Evolutionary conservation across 768 basidiomycete species (phyloP).

Genomic region (Mycena leptocephala): DNA sequence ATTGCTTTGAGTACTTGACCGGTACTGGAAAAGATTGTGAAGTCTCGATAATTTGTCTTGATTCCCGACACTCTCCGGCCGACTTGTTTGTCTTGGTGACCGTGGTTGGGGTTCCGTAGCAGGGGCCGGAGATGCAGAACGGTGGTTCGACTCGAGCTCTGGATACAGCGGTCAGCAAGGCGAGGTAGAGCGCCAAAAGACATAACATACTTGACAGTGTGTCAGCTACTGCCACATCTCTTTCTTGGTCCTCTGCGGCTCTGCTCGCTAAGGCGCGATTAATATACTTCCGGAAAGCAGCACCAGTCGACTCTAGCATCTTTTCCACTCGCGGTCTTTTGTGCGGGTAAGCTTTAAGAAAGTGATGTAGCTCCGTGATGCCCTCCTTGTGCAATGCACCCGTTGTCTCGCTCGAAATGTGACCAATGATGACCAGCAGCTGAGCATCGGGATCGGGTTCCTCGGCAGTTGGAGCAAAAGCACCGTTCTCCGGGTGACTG

Average conservation of each 20-base stretch:
- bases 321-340: slow-evolving; percentile 89
- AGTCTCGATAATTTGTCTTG: slow-evolving; percentile 83
- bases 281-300: slow-evolving; percentile 94
- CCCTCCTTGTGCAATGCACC: slow-evolving; percentile 94
- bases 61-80: slow-evolving; percentile 53
- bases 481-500: slow-evolving; percentile 71
- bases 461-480: slow-evolving; percentile 70
- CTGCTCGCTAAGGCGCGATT: slow-evolving; percentile 89
- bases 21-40: slow-evolving; percentile 89
- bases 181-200: not conserved
- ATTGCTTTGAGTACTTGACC: slow-evolving; percentile 73
- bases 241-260: slow-evolving; percentile 89
- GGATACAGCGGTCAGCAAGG: slow-evolving; percentile 25
- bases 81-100: slow-evolving; percentile 49
- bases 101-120: slow-evolving; percentile 49
- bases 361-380: slow-evolving; percentile 95
- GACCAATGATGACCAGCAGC: slow-evolving; percentile 85
- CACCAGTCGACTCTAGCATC: slow-evolving; percentile 89
- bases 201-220: slow-evolving; percentile 81
- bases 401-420: slow-evolving; percentile 91
- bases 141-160: slow-evolving; percentile 79
- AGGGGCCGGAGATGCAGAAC: slow-evolving; percentile 52
- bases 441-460: slow-evolving; percentile 93
- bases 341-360: slow-evolving; percentile 92
- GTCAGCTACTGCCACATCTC: slow-evolving; percentile 86